Evolutionary conservation across 164 flowering plant species (phyloP).

Genomic region (Tetrastigma voinierianum): DNA sequence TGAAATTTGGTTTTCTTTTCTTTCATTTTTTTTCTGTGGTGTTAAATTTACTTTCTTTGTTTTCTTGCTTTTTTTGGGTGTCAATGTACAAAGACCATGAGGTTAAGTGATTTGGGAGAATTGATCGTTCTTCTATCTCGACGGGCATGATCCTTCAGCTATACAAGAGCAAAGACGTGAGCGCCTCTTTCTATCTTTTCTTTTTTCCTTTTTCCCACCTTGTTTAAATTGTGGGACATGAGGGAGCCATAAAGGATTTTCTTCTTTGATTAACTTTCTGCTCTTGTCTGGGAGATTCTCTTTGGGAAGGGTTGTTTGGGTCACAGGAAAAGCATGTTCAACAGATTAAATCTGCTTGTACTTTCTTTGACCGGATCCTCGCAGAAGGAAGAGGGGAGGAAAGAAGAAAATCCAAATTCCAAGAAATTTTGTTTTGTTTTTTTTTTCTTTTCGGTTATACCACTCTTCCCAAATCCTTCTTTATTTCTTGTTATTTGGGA

Average conservation of each 20-base stretch:
- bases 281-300: conserved; percentile 20
- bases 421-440: not conserved
- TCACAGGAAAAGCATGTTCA: conserved; percentile 51
- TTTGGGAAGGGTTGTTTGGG: conserved; percentile 17
- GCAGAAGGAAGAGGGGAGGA: not conserved
- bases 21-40: no score
- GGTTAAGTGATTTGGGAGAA: conserved; percentile 91
- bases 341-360: conserved; percentile 34
- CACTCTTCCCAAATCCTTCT: conserved; percentile 7
- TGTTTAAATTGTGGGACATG: not conserved
- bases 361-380: conserved; percentile 57
- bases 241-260: not conserved
- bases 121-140: conserved; percentile 89
- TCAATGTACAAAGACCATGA: conserved; percentile 52
- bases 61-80: conserved; percentile 4
- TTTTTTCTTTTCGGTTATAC: no score
- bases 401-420: not conserved
- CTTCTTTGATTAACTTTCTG: not conserved
- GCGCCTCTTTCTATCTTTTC: conserved; percentile 11
- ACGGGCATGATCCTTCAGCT: conserved; percentile 60
- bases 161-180: conserved; percentile 66
- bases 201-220: conserved; percentile 2
- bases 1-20: no score
- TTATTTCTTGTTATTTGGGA: conserved; percentile 3
- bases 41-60: not conserved